Conservation (phyloP, 441 rosid genomes). For the Erysimum cheiri region DNA sequence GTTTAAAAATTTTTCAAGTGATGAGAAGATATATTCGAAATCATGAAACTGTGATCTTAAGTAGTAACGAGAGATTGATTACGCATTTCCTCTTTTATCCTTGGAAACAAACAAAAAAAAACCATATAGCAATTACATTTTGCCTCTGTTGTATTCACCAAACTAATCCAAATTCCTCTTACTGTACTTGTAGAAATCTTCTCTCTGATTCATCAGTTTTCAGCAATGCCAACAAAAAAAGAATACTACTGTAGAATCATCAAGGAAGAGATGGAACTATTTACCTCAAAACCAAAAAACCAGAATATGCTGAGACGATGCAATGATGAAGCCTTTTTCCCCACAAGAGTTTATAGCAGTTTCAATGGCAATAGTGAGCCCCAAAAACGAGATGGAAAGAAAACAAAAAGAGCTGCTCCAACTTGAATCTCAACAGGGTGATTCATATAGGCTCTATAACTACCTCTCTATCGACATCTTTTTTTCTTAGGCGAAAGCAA, state of each 20-base stretch:
- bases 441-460: constrained; percentile 3
- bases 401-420: constrained; percentile 9
- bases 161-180: constrained; percentile 12
- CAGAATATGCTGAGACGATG: constrained; percentile 22
- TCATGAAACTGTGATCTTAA: not conserved
- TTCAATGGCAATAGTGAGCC: constrained; percentile 18
- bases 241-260: constrained; percentile 23
- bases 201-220: constrained; percentile 33
- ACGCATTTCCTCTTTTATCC: not conserved
- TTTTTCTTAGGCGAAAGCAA: constrained; percentile 59
- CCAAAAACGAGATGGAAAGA: constrained; percentile 15
- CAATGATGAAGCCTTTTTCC: constrained; percentile 5
- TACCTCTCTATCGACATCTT: constrained; percentile 33
- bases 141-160: constrained; percentile 35
- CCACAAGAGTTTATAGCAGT: constrained; percentile 4
- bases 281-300: constrained; percentile 33
- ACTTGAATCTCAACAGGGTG: constrained; percentile 26
- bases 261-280: constrained; percentile 31
- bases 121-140: constrained; percentile 27
- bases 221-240: constrained; percentile 31
- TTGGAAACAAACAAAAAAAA: not conserved
- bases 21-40: not conserved
- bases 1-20: not conserved
- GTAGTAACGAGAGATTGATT: not conserved
- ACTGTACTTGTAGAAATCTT: constrained; percentile 36